These are phyloP conservation scores for Rhodocollybia butyracea DNA, from an alignment of 768 basidiomycete species.

Conservation along the genomic window DNA sequence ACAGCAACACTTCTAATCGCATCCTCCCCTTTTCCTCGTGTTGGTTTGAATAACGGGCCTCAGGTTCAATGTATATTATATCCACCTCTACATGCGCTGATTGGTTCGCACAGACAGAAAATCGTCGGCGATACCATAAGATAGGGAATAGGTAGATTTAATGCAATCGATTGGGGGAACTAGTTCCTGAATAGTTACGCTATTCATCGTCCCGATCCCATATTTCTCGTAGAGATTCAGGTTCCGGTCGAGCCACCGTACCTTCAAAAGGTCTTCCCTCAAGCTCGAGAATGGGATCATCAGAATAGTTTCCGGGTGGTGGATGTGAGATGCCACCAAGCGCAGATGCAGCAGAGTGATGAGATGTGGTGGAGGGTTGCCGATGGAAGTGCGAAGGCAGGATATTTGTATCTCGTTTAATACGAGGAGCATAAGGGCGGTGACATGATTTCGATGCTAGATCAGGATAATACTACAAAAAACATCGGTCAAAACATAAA, in stretches of 20 bases:
- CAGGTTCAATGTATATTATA: too few species aligned
- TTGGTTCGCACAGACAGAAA: too few species aligned
- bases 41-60: neutral
- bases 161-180: too few species aligned
- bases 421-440: constrained; percentile 69
- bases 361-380: neutral
- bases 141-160: too few species aligned
- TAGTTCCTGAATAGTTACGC: too few species aligned
- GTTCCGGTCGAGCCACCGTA: neutral
- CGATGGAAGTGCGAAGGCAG: constrained; percentile 30
- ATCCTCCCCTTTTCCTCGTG: neutral
- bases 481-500: neutral
- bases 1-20: too few species aligned
- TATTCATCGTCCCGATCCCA: neutral
- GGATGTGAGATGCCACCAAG: neutral
- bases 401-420: constrained; percentile 37
- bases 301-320: constrained; percentile 4
- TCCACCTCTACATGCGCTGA: too few species aligned
- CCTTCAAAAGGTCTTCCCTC: neutral
- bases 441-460: constrained; percentile 61
- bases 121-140: too few species aligned
- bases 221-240: neutral
- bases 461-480: constrained; percentile 58
- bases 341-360: neutral
- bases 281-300: constrained; percentile 2